These are phyloP conservation scores for Dillenia turbinata DNA, from an alignment of 164 flowering plant species.

Conservation along the genomic window DNA sequence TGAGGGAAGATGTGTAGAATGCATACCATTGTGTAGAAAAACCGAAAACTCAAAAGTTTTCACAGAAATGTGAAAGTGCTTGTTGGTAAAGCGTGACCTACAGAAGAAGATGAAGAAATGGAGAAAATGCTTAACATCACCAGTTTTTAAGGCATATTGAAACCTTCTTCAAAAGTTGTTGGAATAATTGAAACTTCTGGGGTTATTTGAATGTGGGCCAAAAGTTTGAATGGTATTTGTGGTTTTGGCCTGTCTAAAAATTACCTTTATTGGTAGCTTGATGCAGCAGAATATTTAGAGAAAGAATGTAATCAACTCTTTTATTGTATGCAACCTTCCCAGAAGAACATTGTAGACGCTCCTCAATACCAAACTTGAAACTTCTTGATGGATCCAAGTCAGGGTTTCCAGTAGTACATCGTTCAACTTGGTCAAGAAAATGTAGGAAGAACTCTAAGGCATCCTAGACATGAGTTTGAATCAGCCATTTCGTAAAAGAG, in stretches of 20 bases:
- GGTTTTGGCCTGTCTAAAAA: not conserved
- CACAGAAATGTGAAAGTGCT: too few species aligned
- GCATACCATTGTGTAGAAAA: too few species aligned
- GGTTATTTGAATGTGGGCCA: not conserved
- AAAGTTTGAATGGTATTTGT: not conserved
- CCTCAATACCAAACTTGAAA: conserved; percentile 97
- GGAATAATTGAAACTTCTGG: conserved; percentile 10
- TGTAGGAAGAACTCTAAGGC: conserved; percentile 94
- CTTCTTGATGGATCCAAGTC: conserved; percentile 76
- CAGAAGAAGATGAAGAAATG: too few species aligned
- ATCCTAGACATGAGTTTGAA: conserved; percentile 47
- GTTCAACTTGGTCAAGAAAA: conserved; percentile 92
- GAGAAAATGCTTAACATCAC: too few species aligned
- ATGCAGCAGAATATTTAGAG: conserved; percentile 81
- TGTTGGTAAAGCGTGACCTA: too few species aligned
- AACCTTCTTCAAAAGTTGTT: not conserved
- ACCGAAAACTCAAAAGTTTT: too few species aligned
- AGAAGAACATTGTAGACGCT: conserved; percentile 73
- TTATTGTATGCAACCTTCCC: conserved; percentile 92
- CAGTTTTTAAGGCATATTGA: too few species aligned
- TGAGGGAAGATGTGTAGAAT: too few species aligned
- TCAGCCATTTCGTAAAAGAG: too few species aligned
- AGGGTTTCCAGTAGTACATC: conserved; percentile 53
- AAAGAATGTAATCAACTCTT: conserved; percentile 82
- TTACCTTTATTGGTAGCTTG: conserved; percentile 89